Base-by-base conservation (phyloP, 2,329 filamentous ascomycete species). In the Microthyrium microscopicum region DNA sequence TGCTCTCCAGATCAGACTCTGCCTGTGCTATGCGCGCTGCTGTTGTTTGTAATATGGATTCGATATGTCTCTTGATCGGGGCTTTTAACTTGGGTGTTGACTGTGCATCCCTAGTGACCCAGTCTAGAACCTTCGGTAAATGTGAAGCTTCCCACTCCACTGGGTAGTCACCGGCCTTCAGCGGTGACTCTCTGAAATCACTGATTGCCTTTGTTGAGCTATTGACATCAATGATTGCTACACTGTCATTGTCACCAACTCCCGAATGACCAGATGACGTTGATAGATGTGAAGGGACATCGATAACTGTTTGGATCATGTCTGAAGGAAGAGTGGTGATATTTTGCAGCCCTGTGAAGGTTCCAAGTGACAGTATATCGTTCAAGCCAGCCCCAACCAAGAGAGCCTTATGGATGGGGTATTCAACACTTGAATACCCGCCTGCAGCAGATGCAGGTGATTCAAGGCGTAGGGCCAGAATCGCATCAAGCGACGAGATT, bases 331-430 rank as follows among this genome's bases (percentile, higher is more conserved):
- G 38, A 56, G 30, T 22, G 59, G 39, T 13, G 61, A 54, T 29
- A 31, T 41, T 30, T 29, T 42, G 40, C 21, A 50, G 45, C 27
- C 50, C 46, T 12, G 51, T 51, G 41, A 61, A 51, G 25, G 51
- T 44, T 29, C 58, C 49, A 52, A 54, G 66, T 2, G 66, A 60
- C 4, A 75, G 62, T 1, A 77, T 70, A 5, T 78, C 82, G 34
- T 69, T 58, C 3, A 92, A 56, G 0, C 82, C 84, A 31, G 80
- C 67, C 0, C 73, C 74, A 6, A 92, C 67, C 7, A 94, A 46
- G 12, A 94, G 55, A 1, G 77, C 72, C 48, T 76, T 80, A 49
- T 95, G 87, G 1, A 94, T 83, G 0, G 87, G 85, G 28, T 82
- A 83, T 5, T 73, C 71, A 26, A 89, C 64, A 12, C 73, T 67